Evolutionary conservation across 257 asterid genomes (phyloP).

Genomic region (Nyctanthes arbortristis): DNA sequence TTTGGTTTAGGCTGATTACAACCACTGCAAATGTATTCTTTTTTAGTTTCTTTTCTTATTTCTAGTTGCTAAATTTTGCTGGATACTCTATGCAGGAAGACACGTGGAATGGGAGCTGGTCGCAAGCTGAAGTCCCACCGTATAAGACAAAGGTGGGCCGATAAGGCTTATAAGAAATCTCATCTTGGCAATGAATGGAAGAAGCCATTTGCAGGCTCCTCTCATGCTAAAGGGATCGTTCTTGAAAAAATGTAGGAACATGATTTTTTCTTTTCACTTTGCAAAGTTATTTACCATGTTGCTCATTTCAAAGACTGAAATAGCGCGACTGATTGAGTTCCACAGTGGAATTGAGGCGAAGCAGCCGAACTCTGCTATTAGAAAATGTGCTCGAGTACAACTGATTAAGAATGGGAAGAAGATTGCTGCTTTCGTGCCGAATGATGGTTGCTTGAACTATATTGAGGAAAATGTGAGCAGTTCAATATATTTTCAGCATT

Average conservation of each 20-base stretch:
- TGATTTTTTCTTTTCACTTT: background rate
- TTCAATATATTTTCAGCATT: background rate
- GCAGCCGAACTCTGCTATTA: slow-evolving; percentile 80
- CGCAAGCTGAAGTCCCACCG: slow-evolving; percentile 74
- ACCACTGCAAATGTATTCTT: background rate
- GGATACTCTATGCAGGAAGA: slow-evolving; percentile 38
- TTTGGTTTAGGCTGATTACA: background rate
- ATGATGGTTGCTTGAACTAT: slow-evolving; percentile 72
- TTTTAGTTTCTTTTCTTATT: background rate
- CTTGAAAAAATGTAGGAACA: slow-evolving; percentile 59
- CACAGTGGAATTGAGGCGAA: slow-evolving; percentile 73
- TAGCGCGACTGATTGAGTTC: background rate
- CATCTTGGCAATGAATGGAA: slow-evolving; percentile 79
- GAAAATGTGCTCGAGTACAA: slow-evolving; percentile 77
- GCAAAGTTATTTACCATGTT: too few species aligned
- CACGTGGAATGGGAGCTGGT: slow-evolving; percentile 79
- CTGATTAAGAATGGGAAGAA: slow-evolving; percentile 70
- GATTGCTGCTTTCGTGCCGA: slow-evolving; percentile 75
- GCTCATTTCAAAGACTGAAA: background rate
- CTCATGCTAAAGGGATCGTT: slow-evolving; percentile 75
- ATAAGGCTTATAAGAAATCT: slow-evolving; percentile 65
- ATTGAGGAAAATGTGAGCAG: slow-evolving; percentile 65
- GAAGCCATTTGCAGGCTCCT: slow-evolving; percentile 73
- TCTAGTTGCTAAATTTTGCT: background rate
- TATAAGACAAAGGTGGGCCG: slow-evolving; percentile 64